Base-by-base conservation (phyloP, 2,329 filamentous ascomycete species). In the Pseudogymnoascus verrucosus region DNA sequence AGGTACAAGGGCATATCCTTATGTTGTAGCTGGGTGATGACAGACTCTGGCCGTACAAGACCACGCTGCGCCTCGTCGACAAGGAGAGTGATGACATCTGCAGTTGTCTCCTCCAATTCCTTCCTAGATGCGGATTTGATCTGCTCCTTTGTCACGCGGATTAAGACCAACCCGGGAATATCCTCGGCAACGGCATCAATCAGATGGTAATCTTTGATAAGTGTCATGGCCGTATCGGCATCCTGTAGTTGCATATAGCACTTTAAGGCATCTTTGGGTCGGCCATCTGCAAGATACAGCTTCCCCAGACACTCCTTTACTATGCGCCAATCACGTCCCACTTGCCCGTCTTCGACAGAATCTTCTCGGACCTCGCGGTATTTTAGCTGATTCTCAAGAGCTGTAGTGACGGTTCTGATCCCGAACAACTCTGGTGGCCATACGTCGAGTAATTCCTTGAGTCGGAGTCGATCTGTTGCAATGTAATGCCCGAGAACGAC, bases 241-340 rank as follows among this genome's bases (percentile, higher is more conserved):
- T 99, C 91, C 72, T 97, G 92, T 3, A 98, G 83, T 66, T 85
- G 87, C 72, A 99, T 96, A 73, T 96, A 96, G 75, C 89, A 95
- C 71, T 85, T 88, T 51, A 99, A 78, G 1, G 96, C 93, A 72
- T 98, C 92, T 63, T 89, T 84, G 67, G 90, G 87, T 64, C 90
- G 87, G 0, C 91, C 90, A 68, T 88, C 89, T 7, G 90, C 89
- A 63, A 97, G 85, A 72, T 93, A 91, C 14, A 99, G 79, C 71
- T 88, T 91, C 0, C 91, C 93, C 37, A 99, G 79, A 65, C 89
- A 87, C 71, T 93, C 91, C 78, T 92, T 87, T n/a, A 99, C 83
- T 65, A 96, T 89, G 23, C 86, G 85, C 93, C 93, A 98, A 71
- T 98, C 93, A 63, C 89, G 80, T 0, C 89, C 89, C 67, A 82